Conservation (phyloP, 2,329 filamentous ascomycete species). For the Claviceps pazoutovae region DNA sequence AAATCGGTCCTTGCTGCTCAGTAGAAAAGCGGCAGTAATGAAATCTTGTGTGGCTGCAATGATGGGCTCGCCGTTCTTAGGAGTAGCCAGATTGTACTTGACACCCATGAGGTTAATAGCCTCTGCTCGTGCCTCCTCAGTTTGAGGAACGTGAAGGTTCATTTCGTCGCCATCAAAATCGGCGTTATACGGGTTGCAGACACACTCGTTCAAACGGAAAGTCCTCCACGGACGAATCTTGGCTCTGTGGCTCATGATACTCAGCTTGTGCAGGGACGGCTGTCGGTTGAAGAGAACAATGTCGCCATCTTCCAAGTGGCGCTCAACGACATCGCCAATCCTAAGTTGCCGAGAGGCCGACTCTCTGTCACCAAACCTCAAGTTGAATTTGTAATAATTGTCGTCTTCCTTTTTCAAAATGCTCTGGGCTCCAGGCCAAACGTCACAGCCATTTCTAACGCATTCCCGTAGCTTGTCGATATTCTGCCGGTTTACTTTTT, state of each 20-base stretch:
- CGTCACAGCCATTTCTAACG: slow-evolving; percentile 58
- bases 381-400: slow-evolving; percentile 26
- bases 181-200: slow-evolving; percentile 94
- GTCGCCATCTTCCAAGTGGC: slow-evolving; percentile 89
- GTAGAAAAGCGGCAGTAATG: slow-evolving; percentile 83
- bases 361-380: not conserved
- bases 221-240: slow-evolving; percentile 93
- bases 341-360: slow-evolving; percentile 58
- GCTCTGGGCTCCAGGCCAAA: slow-evolving; percentile 80
- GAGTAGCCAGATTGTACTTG: slow-evolving; percentile 88
- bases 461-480: slow-evolving; percentile 65
- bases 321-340: slow-evolving; percentile 80
- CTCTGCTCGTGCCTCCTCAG: slow-evolving; percentile 88
- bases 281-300: slow-evolving; percentile 97
- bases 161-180: slow-evolving; percentile 99
- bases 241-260: slow-evolving; percentile 90
- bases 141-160: slow-evolving; percentile 96
- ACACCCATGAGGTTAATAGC: slow-evolving; percentile 96
- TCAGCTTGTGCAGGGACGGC: slow-evolving; percentile 93
- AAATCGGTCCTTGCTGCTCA: slow-evolving; percentile 87
- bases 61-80: slow-evolving; percentile 94
- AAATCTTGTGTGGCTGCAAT: slow-evolving; percentile 99
- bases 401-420: slow-evolving; percentile 58
- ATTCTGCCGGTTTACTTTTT: slow-evolving; percentile 74
- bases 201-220: slow-evolving; percentile 94